These are phyloP conservation scores for Kalmanozyma brasiliensis DNA, from an alignment of 1,284 basidiomycete genomes.

Conservation along the genomic window DNA sequence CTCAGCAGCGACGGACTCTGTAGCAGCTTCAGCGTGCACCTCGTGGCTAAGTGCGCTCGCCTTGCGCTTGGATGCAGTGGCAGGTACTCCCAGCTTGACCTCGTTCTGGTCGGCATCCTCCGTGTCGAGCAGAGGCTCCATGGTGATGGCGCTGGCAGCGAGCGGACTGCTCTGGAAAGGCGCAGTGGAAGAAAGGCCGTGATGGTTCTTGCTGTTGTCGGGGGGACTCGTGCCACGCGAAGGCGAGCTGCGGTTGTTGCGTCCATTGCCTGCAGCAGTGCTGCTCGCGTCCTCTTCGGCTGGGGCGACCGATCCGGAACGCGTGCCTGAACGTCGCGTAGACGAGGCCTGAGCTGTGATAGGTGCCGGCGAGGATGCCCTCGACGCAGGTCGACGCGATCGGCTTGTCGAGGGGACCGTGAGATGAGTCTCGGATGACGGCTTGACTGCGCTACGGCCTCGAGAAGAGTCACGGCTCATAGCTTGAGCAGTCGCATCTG, in stretches of 20 bases:
- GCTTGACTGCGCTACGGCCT: constrained; percentile 33
- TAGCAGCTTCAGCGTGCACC: constrained; percentile 20
- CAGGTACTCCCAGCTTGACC: neutral
- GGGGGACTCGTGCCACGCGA: constrained; percentile 43
- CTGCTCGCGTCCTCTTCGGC: constrained; percentile 23
- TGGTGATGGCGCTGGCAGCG: constrained; percentile 47
- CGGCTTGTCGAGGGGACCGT: constrained; percentile 36
- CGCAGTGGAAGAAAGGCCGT: constrained; percentile 38
- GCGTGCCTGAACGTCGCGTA: constrained; percentile 21
- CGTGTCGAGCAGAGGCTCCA: constrained; percentile 42
- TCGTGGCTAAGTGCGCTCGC: constrained; percentile 48
- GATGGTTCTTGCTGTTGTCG: constrained; percentile 35
- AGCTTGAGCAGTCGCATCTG: constrained; percentile 9
- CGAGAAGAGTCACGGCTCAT: constrained; percentile 46
- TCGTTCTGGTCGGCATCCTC: constrained; percentile 27
- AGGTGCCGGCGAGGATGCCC: constrained; percentile 39
- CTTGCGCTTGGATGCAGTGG: constrained; percentile 35
- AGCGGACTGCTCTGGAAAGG: constrained; percentile 51
- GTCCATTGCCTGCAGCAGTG: constrained; percentile 5
- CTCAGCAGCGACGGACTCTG: neutral
- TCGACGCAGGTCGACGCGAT: constrained; percentile 43
- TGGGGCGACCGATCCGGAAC: constrained; percentile 27
- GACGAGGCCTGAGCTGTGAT: constrained; percentile 19
- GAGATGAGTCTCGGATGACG: constrained; percentile 20
- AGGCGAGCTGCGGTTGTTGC: constrained; percentile 15